Conservation (phyloP, 2,329 filamentous ascomycete species). For the Venturia asperata region DNA sequence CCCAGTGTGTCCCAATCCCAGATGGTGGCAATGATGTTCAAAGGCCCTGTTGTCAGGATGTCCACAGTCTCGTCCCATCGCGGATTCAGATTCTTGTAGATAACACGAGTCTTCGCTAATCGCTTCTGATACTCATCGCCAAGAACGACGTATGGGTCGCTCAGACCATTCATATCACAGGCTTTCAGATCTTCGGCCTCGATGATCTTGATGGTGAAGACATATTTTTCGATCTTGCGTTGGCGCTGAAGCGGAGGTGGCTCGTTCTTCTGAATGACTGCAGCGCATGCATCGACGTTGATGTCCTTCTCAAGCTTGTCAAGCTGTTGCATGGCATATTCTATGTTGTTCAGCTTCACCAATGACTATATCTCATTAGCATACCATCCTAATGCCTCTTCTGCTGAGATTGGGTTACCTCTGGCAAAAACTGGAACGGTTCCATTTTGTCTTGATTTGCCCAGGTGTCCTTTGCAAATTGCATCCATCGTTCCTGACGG, state of each 20-base stretch:
- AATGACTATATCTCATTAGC: constrained; percentile 58
- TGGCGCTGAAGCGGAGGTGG: constrained; percentile 62
- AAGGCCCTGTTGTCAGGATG: constrained; percentile 81
- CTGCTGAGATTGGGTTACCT: constrained; percentile 48
- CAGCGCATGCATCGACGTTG: constrained; percentile 85
- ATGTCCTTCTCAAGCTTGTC: constrained; percentile 84
- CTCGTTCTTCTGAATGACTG: constrained; percentile 66
- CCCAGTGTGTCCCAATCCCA: constrained; percentile 98
- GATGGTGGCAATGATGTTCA: constrained; percentile 93
- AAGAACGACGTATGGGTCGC: constrained; percentile 94
- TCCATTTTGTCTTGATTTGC: constrained; percentile 86
- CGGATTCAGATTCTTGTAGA: constrained; percentile 84
- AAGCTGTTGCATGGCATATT: constrained; percentile 86
- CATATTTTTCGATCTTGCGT: constrained; percentile 75
- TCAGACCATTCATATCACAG: constrained; percentile 90
- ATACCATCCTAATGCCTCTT: constrained; percentile 9
- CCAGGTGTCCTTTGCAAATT: constrained; percentile 90
- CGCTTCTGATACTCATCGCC: constrained; percentile 97
- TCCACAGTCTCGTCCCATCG: constrained; percentile 97
- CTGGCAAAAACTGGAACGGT: constrained; percentile 91
- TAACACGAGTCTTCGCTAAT: constrained; percentile 85
- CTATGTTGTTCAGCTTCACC: constrained; percentile 95
- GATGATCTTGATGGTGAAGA: constrained; percentile 98
- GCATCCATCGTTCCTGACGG: constrained; percentile 85
- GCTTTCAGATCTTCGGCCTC: constrained; percentile 96